Conservation (phyloP, 768 basidiomycete genomes). For the Kwoniella dejecticola region DNA sequence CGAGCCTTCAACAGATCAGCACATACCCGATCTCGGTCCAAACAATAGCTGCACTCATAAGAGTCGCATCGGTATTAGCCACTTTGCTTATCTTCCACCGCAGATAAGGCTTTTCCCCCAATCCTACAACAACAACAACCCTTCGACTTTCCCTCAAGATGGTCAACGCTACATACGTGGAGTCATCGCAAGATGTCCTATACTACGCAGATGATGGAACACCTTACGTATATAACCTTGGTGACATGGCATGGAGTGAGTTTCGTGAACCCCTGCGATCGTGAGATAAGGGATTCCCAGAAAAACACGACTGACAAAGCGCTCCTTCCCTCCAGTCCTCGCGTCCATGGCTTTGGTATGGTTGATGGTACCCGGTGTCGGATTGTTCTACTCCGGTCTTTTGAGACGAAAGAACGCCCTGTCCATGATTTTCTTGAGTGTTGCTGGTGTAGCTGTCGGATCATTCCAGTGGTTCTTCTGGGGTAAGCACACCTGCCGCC, state of each 20-base stretch:
- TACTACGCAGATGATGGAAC: conserved; percentile 42
- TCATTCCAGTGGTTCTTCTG: conserved; percentile 67
- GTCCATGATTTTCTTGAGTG: conserved; percentile 56
- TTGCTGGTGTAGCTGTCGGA: conserved; percentile 56
- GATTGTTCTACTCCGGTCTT: conserved; percentile 55
- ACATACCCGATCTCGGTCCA: neutral
- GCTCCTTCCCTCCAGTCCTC: conserved; percentile 28
- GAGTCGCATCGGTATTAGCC: too few species aligned
- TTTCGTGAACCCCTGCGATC: neutral
- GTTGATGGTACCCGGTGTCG: conserved; percentile 56
- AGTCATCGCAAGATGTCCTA: conserved; percentile 41
- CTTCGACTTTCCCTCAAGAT: conserved; percentile 21
- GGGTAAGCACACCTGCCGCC: conserved; percentile 57
- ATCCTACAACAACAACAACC: neutral
- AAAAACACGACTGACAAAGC: neutral
- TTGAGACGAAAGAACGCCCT: conserved; percentile 59
- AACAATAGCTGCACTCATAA: too few species aligned
- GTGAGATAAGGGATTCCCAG: too few species aligned
- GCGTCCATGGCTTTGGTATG: conserved; percentile 54
- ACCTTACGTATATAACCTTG: conserved; percentile 47
- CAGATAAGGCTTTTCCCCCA: neutral
- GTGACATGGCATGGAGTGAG: conserved; percentile 54
- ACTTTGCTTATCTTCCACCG: neutral
- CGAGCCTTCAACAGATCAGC: neutral
- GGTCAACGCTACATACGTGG: conserved; percentile 53